Base-by-base conservation (phyloP, 2,329 filamentous ascomycete genomes). In the Ascochyta viciae-villosae region DNA sequence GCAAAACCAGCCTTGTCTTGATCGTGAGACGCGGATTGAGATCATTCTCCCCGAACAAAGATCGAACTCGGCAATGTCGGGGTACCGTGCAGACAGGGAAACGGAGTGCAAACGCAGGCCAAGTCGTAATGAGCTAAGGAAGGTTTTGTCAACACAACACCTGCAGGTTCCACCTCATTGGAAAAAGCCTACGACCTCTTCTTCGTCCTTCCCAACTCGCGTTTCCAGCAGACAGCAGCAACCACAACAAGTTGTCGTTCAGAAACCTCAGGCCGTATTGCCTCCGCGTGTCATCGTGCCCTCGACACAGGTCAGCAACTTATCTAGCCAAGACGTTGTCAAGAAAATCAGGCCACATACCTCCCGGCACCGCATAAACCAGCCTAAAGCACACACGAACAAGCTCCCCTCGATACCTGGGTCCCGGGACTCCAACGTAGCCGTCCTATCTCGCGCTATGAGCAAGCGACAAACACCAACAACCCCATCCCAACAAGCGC, bases 71-170 rank as follows among this genome's bases (percentile, higher is more conserved):
- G 53, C 46, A 2, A 15, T 55, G 13, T 55, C 47, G 27, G 46
- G 46, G 9, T 55, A 55, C 19, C 29, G 23, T 13, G 53, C 53
- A 23, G 53, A 55, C 6, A 37, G 41, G n/a, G 46, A 55, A 16
- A 38, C 10, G 15, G 46, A 50, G 12, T 29, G 8, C 12, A 42
- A 26, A 19, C 13, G 35, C 1, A 50, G 31, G 13, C 27, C n/a
- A 9, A 19, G 27, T 12, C 37, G 26, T 13, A 42, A 38, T 5
- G 10, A 19, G 2, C 6, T 37, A 1, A 40, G 23, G 15, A 55
- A 42, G 33, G 5, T 29, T 3, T 19, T 29, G n/a, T 31, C 42
- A 15, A 26, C 5, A 15, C 50, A 40, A 22, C 37, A 41, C 1
- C 35, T 46, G 8, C 42, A 33, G 26, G 23, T 34, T 7, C 15